Percentiles rank a stretch among this genome's conserved stretches.
These are phyloP conservation scores for Magnusiomyces tetraspermus DNA, from an alignment of 1,139 yeast species.

Conservation along the genomic window DNA sequence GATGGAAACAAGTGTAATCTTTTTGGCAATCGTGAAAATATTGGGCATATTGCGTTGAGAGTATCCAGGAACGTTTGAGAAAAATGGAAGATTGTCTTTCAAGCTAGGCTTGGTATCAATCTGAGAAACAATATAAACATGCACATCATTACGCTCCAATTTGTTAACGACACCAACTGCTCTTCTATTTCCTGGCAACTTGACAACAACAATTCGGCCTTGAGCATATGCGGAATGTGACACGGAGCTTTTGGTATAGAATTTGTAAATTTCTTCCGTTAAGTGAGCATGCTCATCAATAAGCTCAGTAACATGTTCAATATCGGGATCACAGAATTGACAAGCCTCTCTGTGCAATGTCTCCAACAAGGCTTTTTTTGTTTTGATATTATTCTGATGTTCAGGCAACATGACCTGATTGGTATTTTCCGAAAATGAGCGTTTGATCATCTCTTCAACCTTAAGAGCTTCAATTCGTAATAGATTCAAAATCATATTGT, in stretches of 20 bases:
- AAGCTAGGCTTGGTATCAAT: background rate
- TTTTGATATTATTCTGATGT: slow-evolving; percentile 57
- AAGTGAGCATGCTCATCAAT: slow-evolving; percentile 39
- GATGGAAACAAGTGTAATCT: slow-evolving; percentile 37
- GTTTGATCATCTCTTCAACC: slow-evolving; percentile 96
- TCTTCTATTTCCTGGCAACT: slow-evolving; percentile 38
- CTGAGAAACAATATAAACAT: slow-evolving; percentile 3
- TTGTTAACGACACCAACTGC: slow-evolving; percentile 41
- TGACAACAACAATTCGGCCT: slow-evolving; percentile 56
- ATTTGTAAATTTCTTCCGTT: slow-evolving; percentile 39
- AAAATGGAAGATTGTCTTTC: slow-evolving; percentile 40
- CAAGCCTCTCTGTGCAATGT: slow-evolving; percentile 36
- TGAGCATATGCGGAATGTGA: slow-evolving; percentile 40
- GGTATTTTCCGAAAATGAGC: slow-evolving; percentile 87
- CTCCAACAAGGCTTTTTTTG: slow-evolving; percentile 42
- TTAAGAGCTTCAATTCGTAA: slow-evolving; percentile 85
- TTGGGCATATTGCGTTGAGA: slow-evolving; percentile 26
- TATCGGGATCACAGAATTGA: slow-evolving; percentile 34
- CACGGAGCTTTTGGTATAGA: slow-evolving; percentile 38
- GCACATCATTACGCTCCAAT: background rate
- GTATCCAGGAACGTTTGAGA: slow-evolving; percentile 36
- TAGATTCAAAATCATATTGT: slow-evolving; percentile 87
- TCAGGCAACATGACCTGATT: slow-evolving; percentile 82
- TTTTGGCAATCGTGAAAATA: slow-evolving; percentile 22
- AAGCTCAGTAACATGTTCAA: slow-evolving; percentile 40